Evolutionary conservation across 352 stramenopile species (phyloP).

Genomic region (Globisporangium canariense): DNA sequence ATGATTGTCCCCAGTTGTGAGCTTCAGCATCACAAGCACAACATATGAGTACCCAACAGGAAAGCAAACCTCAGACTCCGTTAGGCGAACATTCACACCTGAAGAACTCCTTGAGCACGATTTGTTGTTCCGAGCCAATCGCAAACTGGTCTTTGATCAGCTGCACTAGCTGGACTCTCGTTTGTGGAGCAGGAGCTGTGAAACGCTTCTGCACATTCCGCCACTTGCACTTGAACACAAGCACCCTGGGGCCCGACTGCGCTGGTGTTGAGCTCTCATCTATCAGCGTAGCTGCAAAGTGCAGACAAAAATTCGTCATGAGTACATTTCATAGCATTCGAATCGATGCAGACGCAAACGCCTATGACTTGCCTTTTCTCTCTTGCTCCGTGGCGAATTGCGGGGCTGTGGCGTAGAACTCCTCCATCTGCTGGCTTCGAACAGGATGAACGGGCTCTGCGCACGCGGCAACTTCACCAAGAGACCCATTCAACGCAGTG

Average conservation of each 20-base stretch:
- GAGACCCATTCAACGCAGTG: slow-evolving; percentile 20
- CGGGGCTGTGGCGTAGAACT: slow-evolving; percentile 27
- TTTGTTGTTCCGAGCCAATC: slow-evolving; percentile 18
- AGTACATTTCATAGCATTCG: too few relatives aligned
- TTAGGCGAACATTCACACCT: slow-evolving; percentile 21
- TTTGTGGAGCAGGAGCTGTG: slow-evolving; percentile 23
- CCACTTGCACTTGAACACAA: slow-evolving; percentile 73
- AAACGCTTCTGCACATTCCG: slow-evolving; percentile 45
- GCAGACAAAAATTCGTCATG: background rate
- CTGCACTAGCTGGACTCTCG: slow-evolving; percentile 27
- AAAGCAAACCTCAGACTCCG: background rate
- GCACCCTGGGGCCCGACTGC: slow-evolving; percentile 8
- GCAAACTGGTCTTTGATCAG: slow-evolving; percentile 41
- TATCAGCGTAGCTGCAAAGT: background rate
- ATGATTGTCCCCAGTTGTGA: slow-evolving; percentile 13
- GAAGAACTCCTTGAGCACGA: slow-evolving; percentile 37
- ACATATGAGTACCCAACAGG: background rate
- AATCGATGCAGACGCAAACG: background rate
- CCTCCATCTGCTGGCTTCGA: slow-evolving; percentile 8
- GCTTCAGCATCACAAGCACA: background rate
- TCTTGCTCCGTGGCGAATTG: slow-evolving; percentile 21
- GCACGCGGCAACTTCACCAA: slow-evolving; percentile 4
- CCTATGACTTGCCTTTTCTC: slow-evolving; percentile 1
- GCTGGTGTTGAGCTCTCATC: slow-evolving; percentile 12
- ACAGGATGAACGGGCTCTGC: slow-evolving; percentile 21